Conservation (phyloP, 2,329 filamentous ascomycete species). For the Fonsecaea erecta region DNA sequence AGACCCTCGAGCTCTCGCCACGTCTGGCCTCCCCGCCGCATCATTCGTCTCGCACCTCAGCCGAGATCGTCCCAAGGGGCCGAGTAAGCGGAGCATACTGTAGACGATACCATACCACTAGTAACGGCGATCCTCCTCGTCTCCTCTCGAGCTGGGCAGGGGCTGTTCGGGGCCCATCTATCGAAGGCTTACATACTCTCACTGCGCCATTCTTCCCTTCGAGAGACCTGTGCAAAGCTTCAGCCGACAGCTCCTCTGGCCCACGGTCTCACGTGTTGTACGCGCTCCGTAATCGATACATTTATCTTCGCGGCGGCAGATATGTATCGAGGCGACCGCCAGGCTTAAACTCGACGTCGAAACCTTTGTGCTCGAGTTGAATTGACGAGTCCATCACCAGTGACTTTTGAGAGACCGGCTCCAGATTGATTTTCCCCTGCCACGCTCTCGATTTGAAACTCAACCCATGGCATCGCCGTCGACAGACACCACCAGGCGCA, state of each 20-base stretch:
- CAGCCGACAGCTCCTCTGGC: no score
- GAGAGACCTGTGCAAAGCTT: no score
- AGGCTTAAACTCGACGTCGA: background rate
- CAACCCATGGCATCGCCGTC: slow-evolving; percentile 1
- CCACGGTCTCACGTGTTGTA: background rate
- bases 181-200: background rate
- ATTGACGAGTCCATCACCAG: background rate
- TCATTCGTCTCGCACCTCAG: background rate
- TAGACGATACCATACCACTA: background rate
- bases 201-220: no score
- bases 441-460: background rate
- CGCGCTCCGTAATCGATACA: background rate
- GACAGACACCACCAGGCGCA: background rate
- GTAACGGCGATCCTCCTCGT: background rate
- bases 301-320: background rate
- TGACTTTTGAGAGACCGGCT: background rate
- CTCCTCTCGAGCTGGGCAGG: background rate
- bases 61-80: background rate
- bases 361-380: background rate
- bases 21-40: background rate
- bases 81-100: background rate
- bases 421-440: no score
- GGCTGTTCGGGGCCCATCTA: no score
- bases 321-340: background rate
- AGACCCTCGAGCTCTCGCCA: no score